A percentile compares a stretch with the other conserved stretches of the same genome.
Evolutionary conservation across 148 eudicot species (phyloP).

Genomic region (Cornus florida): DNA sequence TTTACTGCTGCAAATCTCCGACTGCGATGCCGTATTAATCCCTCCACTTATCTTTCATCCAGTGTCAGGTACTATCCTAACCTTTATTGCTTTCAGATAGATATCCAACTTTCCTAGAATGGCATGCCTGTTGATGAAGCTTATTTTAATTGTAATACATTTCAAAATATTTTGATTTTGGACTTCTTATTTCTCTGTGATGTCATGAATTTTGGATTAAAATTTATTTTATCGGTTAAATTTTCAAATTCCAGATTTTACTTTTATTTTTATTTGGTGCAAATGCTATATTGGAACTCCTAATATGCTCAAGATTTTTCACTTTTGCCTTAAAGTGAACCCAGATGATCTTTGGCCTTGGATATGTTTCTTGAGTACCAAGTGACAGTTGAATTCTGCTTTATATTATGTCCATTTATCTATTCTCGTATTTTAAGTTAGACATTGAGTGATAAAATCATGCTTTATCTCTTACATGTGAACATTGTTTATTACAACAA

Average conservation of each 20-base stretch:
- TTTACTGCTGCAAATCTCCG: slow-evolving; percentile 69
- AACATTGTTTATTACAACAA: neutral
- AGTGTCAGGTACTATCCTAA: slow-evolving; percentile 45
- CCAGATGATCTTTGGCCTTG: neutral
- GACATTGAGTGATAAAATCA: neutral
- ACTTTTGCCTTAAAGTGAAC: neutral
- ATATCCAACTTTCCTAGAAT: neutral
- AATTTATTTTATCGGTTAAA: no score
- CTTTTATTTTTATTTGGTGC: neutral
- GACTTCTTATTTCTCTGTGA: no score
- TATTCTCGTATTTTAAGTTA: neutral
- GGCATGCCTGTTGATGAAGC: neutral
- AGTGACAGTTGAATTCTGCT: neutral
- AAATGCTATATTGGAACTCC: neutral
- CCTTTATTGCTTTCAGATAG: neutral
- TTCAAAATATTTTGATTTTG: neutral
- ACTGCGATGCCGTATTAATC: slow-evolving; percentile 75
- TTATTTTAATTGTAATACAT: neutral
- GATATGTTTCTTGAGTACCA: neutral
- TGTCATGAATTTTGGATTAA: no score
- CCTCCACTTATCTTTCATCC: slow-evolving; percentile 71
- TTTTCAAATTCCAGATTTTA: neutral
- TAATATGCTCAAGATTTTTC: neutral
- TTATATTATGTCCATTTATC: neutral
- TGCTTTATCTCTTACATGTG: neutral